Evolutionary conservation across 140 eudicot genomes (phyloP).

Genomic region (Stevia rebaudiana): DNA sequence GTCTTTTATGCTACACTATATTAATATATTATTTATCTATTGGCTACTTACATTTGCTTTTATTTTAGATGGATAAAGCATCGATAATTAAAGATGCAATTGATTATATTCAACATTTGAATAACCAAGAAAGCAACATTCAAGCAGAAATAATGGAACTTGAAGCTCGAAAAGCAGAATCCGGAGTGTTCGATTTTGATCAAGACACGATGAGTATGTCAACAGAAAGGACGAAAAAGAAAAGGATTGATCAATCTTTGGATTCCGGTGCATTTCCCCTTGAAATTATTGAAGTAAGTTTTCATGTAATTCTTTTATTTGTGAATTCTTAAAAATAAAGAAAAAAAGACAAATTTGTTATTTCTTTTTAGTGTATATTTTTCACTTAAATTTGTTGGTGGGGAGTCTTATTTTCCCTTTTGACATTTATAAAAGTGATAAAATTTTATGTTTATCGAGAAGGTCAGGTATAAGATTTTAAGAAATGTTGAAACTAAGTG

Average conservation of each 20-base stretch:
- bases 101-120: conserved; percentile 59
- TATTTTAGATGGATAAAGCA: conserved; percentile 78
- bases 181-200: conserved; percentile 26
- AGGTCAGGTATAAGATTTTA: too few relatives aligned
- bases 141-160: conserved; percentile 49
- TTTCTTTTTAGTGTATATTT: too few relatives aligned
- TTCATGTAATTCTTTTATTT: neutral
- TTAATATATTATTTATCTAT: neutral
- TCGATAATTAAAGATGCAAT: conserved; percentile 84
- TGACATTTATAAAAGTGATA: too few relatives aligned
- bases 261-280: conserved; percentile 38
- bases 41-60: conserved; percentile 7
- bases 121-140: conserved; percentile 58
- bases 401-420: too few relatives aligned
- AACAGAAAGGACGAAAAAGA: conserved; percentile 36
- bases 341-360: too few relatives aligned
- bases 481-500: too few relatives aligned
- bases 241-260: conserved; percentile 24
- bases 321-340: too few relatives aligned
- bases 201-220: conserved; percentile 11
- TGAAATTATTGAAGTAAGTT: conserved; percentile 63
- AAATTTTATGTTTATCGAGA: too few relatives aligned
- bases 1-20: neutral
- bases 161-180: conserved; percentile 32
- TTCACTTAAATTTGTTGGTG: too few relatives aligned